Conservation (phyloP, 139 green algal species). For the Spirogloea muscicola region DNA sequence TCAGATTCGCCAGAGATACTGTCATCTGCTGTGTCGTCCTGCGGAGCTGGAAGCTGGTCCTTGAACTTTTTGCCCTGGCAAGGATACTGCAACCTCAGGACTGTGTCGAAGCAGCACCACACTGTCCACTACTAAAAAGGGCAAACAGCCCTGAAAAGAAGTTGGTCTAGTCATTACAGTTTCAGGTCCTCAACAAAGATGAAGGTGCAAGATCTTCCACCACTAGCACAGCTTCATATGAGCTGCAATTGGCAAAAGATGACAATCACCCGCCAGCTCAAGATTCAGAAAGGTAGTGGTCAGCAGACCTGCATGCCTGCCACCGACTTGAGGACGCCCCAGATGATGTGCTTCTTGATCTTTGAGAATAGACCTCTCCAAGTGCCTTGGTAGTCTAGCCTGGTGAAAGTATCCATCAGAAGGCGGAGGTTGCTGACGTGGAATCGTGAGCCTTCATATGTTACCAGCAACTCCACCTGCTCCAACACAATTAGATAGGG, state of each 20-base stretch:
- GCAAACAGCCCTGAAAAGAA: no score
- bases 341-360: slow-evolving; percentile 5
- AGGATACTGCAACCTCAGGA: neutral
- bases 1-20: neutral
- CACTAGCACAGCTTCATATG: neutral
- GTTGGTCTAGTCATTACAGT: neutral
- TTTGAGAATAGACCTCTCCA: slow-evolving; percentile 30
- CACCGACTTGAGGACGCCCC: slow-evolving; percentile 17
- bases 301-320: slow-evolving; percentile 1
- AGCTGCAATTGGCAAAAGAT: neutral
- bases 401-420: slow-evolving; percentile 25
- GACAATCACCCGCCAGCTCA: neutral
- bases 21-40: neutral
- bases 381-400: slow-evolving; percentile 11
- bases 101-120: neutral
- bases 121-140: neutral
- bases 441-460: slow-evolving; percentile 10
- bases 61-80: slow-evolving; percentile 28
- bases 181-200: neutral
- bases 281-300: neutral
- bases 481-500: neutral
- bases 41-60: neutral
- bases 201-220: neutral
- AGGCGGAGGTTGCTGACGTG: slow-evolving; percentile 16
- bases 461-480: slow-evolving; percentile 40